These are phyloP conservation scores for Torulaspora gathmanii DNA, from an alignment of 805 yeast genomes.

Conservation along the genomic window DNA sequence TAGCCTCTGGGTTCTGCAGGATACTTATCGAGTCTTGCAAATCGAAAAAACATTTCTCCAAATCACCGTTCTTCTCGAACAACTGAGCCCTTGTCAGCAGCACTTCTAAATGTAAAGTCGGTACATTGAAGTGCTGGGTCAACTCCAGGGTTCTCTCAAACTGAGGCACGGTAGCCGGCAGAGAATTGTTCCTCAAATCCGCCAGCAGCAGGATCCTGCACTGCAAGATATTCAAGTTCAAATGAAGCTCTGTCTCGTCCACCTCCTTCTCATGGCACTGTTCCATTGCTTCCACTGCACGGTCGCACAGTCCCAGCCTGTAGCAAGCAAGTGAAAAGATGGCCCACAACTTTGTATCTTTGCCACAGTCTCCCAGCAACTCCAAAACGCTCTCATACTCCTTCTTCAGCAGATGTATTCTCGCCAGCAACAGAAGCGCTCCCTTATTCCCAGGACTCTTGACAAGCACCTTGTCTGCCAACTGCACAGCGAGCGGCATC, in stretches of 20 bases:
- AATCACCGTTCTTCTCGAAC: slow-evolving; percentile 16
- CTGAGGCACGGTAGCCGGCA: slow-evolving; percentile 11
- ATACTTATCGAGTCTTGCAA: slow-evolving; percentile 14
- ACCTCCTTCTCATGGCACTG: slow-evolving; percentile 1
- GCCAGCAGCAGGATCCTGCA: slow-evolving; percentile 20
- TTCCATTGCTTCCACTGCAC: slow-evolving; percentile 16
- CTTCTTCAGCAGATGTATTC: slow-evolving; percentile 14
- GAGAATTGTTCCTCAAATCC: slow-evolving; percentile 6
- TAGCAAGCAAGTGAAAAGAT: slow-evolving; percentile 24
- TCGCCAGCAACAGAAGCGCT: slow-evolving; percentile 18
- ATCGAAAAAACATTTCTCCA: slow-evolving; percentile 14
- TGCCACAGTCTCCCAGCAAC: slow-evolving; percentile 10
- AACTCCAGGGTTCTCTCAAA: slow-evolving; percentile 17
- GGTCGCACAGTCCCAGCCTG: slow-evolving; percentile 21
- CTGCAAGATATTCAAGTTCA: slow-evolving; percentile 13
- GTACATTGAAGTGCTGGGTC: slow-evolving; percentile 10
- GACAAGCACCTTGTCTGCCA: slow-evolving; percentile 15
- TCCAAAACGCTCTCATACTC: slow-evolving; percentile 17
- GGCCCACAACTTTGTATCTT: slow-evolving; percentile 22
- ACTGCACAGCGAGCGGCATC: slow-evolving; percentile 17
- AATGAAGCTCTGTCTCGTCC: not conserved
- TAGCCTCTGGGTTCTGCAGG: slow-evolving; percentile 10
- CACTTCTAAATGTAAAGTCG: slow-evolving; percentile 18
- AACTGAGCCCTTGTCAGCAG: slow-evolving; percentile 24
- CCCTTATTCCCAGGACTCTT: slow-evolving; percentile 17